Evolutionary conservation across 176 grass and related monocot species (phyloP).

Genomic region (Dactylis glomerata): DNA sequence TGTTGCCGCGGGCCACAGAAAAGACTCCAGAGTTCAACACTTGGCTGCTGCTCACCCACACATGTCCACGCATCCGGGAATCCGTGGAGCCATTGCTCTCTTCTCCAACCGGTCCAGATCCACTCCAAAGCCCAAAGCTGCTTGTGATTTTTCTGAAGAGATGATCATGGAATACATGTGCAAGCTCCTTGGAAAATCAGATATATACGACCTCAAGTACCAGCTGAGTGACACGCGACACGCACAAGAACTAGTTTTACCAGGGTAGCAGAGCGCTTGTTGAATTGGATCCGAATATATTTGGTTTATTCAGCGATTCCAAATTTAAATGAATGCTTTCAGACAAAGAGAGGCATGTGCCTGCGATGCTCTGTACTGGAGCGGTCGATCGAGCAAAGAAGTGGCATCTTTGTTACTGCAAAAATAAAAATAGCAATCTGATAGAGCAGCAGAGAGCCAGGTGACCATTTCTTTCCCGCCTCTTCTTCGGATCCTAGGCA

Average conservation of each 20-base stretch:
- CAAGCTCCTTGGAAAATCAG: not conserved
- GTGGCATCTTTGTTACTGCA: not conserved
- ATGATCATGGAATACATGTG: not conserved
- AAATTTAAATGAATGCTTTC: not conserved
- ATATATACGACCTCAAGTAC: not conserved
- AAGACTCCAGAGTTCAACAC: not conserved
- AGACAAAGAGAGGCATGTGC: not conserved
- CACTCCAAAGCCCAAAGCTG: not conserved
- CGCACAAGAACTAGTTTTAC: not conserved
- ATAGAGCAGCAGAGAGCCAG: not conserved
- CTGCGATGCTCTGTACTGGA: not conserved
- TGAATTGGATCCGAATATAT: constrained; percentile 16
- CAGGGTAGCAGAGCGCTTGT: not conserved
- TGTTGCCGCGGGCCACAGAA: not conserved
- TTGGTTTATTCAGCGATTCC: constrained; percentile 9
- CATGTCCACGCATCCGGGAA: not conserved
- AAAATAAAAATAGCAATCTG: not conserved
- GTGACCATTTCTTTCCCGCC: constrained; percentile 25
- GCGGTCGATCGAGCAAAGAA: not conserved
- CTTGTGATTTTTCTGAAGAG: not conserved
- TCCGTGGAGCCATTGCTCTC: not conserved
- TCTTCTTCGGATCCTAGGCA: not conserved
- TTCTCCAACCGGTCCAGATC: not conserved
- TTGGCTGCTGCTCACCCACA: not conserved
- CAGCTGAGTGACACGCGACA: not conserved